phyloP scores from a whole-genome alignment of 2,329 filamentous ascomycete genomes.

The Aspergillus jensenii region DNA sequence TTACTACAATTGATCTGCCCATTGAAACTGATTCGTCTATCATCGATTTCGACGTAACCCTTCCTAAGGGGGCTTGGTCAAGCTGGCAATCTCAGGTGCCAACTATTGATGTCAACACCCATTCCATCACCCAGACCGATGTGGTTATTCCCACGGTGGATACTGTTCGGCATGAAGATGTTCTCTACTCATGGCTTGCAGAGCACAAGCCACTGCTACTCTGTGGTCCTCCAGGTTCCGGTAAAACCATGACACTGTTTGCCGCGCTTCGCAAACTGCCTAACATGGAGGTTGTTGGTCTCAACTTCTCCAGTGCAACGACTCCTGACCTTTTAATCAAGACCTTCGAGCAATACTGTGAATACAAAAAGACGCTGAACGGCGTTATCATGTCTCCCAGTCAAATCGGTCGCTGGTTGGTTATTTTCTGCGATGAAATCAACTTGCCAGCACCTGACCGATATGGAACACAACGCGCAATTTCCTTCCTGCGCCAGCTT shows the following conservation, averaged over 20 bases:
- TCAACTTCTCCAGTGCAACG: conserved; percentile 99
- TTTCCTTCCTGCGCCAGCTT: conserved; percentile 94
- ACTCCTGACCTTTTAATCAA: conserved; percentile 97
- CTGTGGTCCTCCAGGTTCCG: conserved; percentile 95
- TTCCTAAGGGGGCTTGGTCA: conserved; percentile 86
- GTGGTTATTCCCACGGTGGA: conserved; percentile 97
- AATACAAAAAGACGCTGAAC: conserved; percentile 98
- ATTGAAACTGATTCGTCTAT: conserved; percentile 73
- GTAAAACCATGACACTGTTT: conserved; percentile 99
- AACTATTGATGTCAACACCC: conserved; percentile 93
- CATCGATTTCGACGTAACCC: conserved; percentile 90
- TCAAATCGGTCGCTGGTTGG: conserved; percentile 95
- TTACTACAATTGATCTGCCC: conserved; percentile 84
- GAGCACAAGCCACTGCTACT: conserved; percentile 97
- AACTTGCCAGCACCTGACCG: conserved; percentile 97
- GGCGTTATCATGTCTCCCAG: conserved; percentile 93
- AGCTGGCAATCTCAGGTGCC: conserved; percentile 95
- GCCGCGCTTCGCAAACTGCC: conserved; percentile 94
- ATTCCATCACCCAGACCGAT: conserved; percentile 96
- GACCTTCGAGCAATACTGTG: conserved; percentile 99
- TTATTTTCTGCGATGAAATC: conserved; percentile 99
- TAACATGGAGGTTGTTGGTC: conserved; percentile 98
- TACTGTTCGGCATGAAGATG: conserved; percentile 95
- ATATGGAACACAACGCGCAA: conserved; percentile 95
- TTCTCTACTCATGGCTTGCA: conserved; percentile 98